Conservation (phyloP, 306 rosid species). For the Sindora glabra region DNA sequence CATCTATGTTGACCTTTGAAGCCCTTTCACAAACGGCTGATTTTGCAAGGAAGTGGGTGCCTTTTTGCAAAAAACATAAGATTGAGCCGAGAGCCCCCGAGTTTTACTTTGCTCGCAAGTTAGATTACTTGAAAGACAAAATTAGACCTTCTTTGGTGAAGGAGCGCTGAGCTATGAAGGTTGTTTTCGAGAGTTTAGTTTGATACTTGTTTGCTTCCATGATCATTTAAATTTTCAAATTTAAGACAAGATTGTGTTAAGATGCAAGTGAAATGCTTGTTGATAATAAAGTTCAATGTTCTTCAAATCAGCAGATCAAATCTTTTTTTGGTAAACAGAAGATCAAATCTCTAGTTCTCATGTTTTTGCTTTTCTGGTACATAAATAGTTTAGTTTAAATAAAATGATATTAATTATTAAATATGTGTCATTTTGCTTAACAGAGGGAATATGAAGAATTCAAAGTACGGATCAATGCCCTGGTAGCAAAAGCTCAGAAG, state of each 20-base stretch:
- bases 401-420: too few species aligned
- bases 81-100: conserved; percentile 99
- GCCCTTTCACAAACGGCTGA: conserved; percentile 90
- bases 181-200: conserved; percentile 18
- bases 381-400: too few species aligned
- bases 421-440: conserved; percentile 1
- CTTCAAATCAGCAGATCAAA: too few species aligned
- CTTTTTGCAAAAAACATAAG: conserved; percentile 69
- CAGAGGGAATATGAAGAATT: conserved; percentile 98
- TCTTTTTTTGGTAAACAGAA: too few species aligned
- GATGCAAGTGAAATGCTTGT: not conserved
- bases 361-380: too few species aligned
- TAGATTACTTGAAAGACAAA: conserved; percentile 94
- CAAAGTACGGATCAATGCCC: conserved; percentile 75
- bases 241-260: not conserved
- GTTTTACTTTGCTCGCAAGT: conserved; percentile 91
- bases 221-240: not conserved
- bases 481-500: conserved; percentile 81
- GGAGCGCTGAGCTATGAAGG: conserved; percentile 99
- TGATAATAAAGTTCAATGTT: too few species aligned
- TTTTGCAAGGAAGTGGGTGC: conserved; percentile 92
- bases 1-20: conserved; percentile 98
- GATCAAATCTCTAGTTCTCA: too few species aligned
- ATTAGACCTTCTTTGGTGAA: conserved; percentile 89
- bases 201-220: not conserved